Percentiles rank a stretch among this genome's conserved stretches.
phyloP scores from a whole-genome alignment of 2,329 filamentous ascomycete genomes.

The Chaetomium strumarium region DNA sequence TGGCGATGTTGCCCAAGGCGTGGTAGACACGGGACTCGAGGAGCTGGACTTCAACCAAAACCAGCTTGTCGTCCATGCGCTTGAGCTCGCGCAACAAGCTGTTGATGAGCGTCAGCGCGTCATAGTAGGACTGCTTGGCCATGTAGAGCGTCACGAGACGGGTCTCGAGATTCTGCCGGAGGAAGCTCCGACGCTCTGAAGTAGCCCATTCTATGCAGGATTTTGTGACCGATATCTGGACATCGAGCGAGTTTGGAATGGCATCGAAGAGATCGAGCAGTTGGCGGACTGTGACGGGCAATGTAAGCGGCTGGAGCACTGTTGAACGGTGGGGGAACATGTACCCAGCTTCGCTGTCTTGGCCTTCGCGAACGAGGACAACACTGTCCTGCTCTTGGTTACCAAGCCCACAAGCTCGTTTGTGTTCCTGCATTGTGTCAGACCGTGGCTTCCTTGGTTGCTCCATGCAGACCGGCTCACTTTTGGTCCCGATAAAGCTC shows the following conservation, averaged over 20 bases:
- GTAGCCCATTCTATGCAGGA: constrained; percentile 99
- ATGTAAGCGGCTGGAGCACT: constrained; percentile 3
- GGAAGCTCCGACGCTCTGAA: constrained; percentile 87
- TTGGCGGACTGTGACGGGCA: constrained; percentile 68
- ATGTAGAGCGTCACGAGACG: constrained; percentile 91
- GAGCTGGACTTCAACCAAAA: constrained; percentile 94
- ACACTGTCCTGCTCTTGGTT: constrained; percentile 79
- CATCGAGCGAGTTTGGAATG: constrained; percentile 91
- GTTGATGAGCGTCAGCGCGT: constrained; percentile 94
- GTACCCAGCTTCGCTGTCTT: constrained; percentile 97
- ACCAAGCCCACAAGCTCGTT: constrained; percentile 85
- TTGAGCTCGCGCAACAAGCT: constrained; percentile 92
- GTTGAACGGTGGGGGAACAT: constrained; percentile 26
- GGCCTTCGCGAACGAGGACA: constrained; percentile 96
- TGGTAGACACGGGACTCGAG: constrained; percentile 97
- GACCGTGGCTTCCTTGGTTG: background rate
- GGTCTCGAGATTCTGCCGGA: constrained; percentile 96
- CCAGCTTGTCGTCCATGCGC: constrained; percentile 95
- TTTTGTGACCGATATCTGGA: constrained; percentile 91
- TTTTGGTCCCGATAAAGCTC: constrained; percentile 89
- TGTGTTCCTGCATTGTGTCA: constrained; percentile 52
- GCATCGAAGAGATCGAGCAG: constrained; percentile 90
- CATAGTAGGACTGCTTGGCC: constrained; percentile 96
- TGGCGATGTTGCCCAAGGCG: constrained; percentile 91
- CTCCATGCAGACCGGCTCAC: constrained; percentile 41